Base-by-base conservation (phyloP, 768 basidiomycete species). In the Pisolithus marmoratus region DNA sequence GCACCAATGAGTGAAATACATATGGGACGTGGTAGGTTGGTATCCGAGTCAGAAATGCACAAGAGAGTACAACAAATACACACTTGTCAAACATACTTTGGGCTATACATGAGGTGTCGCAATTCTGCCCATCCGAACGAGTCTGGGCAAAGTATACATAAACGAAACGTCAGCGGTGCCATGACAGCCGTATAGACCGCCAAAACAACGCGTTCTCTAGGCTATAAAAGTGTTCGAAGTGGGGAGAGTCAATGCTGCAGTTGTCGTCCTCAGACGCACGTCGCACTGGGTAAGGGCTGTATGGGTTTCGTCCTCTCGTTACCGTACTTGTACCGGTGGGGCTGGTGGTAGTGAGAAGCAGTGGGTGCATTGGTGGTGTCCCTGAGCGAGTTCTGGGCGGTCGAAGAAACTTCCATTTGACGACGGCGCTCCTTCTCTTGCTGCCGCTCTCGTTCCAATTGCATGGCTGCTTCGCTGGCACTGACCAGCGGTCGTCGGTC, bases 381-480 rank as follows among this genome's bases (percentile, higher is more conserved):
- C 54, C 59, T 63, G 54, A 67, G 60, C 37, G 65, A 64, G 37
- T 48, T 57, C 38, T 49, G 19, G 23, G 40, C 9, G 49, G 51
- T 29, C 49, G 46, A 36, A 38, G 55, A 34, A 7, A 48, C 29
- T 40, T 67, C 63, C 23, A 59, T 58, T 23, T 55, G 56, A 42
- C 69, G 63, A 38, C 62, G 68, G 22, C 63, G 59, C 50, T 69
- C 60, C 55, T 71, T 60, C 63, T 73, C 64, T 57, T 69, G 34
- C 15, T 34, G 46, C 63, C 71, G 57, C 57, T 74, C 72, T 51
- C 71, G 77, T 60, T 81, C 80, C 23, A 80, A 60, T 15, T 74
- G 78, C 68, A 75, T 73, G 5, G 81, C 81, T 46, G 73, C 78
- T 37, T 72, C 73, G 51, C 80, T 82, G 9, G 81, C 81, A 48